phyloP scores from a whole-genome alignment of 352 stramenopile species.

The Pythium guiyangense region DNA sequence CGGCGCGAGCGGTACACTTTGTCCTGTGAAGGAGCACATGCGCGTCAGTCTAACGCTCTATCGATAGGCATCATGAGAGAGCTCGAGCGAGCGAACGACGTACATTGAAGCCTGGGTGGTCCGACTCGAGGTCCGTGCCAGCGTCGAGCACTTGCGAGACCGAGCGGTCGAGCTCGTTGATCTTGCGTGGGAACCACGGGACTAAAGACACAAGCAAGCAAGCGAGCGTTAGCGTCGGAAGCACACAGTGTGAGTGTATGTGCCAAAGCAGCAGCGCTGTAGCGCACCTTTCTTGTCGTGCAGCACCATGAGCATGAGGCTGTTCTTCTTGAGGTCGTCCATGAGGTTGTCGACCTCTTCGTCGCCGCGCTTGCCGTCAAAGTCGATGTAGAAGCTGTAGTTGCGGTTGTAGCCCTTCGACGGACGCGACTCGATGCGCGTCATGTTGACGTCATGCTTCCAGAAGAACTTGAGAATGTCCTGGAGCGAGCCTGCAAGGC shows the following conservation, averaged over 20 bases:
- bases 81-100: not conserved
- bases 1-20: constrained; percentile 89
- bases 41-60: too few relatives aligned
- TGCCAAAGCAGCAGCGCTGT: not conserved
- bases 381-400: constrained; percentile 94
- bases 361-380: constrained; percentile 85
- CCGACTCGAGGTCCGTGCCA: constrained; percentile 88
- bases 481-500: constrained; percentile 75
- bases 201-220: constrained; percentile 36
- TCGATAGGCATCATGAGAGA: not conserved
- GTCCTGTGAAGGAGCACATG: constrained; percentile 34
- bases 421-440: constrained; percentile 94
- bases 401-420: constrained; percentile 75
- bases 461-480: constrained; percentile 96
- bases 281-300: constrained; percentile 89
- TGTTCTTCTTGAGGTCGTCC: constrained; percentile 79
- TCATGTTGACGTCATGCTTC: constrained; percentile 97
- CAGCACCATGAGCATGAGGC: constrained; percentile 88
- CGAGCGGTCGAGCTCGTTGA: constrained; percentile 73
- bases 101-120: constrained; percentile 95
- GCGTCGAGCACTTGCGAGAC: constrained; percentile 88
- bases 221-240: not conserved
- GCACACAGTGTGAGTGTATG: not conserved
- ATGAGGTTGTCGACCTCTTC: constrained; percentile 81
- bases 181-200: constrained; percentile 84